Conservation (phyloP, 768 basidiomycete species). For the Suillus plorans region DNA sequence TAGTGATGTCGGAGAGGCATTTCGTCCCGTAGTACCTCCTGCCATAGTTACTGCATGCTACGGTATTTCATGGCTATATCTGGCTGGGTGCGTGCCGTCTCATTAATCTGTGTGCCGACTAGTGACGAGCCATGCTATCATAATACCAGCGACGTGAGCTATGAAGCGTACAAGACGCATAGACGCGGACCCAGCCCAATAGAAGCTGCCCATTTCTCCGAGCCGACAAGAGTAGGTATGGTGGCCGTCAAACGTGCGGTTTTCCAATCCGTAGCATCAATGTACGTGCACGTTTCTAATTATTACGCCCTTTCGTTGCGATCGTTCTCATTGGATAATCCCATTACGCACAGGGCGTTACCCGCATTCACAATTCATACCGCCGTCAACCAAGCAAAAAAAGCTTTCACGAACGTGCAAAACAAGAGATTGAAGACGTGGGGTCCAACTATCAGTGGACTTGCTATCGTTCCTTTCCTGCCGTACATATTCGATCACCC, state of each 20-base stretch:
- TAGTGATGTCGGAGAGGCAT: slow-evolving; percentile 82
- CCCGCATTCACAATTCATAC: slow-evolving; percentile 87
- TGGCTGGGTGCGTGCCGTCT: slow-evolving; percentile 49
- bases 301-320: not conserved
- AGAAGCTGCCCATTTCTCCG: slow-evolving; percentile 69
- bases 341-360: slow-evolving; percentile 54
- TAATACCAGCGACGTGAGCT: slow-evolving; percentile 59
- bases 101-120: not conserved
- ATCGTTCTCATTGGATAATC: slow-evolving; percentile 2
- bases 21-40: slow-evolving; percentile 75
- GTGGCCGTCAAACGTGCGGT: slow-evolving; percentile 74
- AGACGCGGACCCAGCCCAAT: slow-evolving; percentile 62
- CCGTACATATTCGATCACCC: slow-evolving; percentile 82
- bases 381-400: slow-evolving; percentile 71
- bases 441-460: slow-evolving; percentile 75
- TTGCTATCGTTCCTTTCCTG: slow-evolving; percentile 70
- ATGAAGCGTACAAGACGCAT: slow-evolving; percentile 80
- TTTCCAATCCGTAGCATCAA: slow-evolving; percentile 82
- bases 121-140: not conserved
- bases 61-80: slow-evolving; percentile 80
- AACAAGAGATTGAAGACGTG: slow-evolving; percentile 62
- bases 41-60: slow-evolving; percentile 75
- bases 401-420: slow-evolving; percentile 57
- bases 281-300: slow-evolving; percentile 45
- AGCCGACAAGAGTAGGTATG: slow-evolving; percentile 65